Evolutionary conservation across 345 rosid genomes (phyloP), one percentile per base, ranked within the genome.

Genomic region (Zanthoxylum bungeanum): DNA sequence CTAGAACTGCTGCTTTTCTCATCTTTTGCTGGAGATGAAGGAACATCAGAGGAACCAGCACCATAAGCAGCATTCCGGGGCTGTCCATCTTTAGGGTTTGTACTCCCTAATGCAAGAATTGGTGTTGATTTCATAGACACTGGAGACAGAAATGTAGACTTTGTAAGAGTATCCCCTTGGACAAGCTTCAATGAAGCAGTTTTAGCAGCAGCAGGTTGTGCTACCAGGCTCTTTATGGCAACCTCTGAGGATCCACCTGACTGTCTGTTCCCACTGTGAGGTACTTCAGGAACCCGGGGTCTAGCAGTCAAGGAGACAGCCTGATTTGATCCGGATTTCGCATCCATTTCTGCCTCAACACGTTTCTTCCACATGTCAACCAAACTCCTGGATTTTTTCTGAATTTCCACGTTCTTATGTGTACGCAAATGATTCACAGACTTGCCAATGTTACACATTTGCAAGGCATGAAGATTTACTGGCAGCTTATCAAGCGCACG

Each of bases 331-430:
- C 87, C 88, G 60, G 91, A 74, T 77, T 86, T 92, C 0, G 91
- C 87, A 84, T 94, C 95, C 97, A 92, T 90, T 76, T 94, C 98
- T 74, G 90, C 93, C 77, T 94, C 98, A 27, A 94, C 98, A 21
- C 96, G 89, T 72, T 86, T 94, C 85, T 94, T 94, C 97, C 98
- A 94, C 3, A 91, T 92, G 76, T 94, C 98, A 69, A 94, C 98
- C 60, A 94, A 83, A 66, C 91, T 84, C 79, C 97, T 85, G 36
- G 97, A 93, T 69, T 94, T 94, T 85, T 82, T 94, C 79, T 90
- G 95, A 73, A 94, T 90, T 62, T 94, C 97, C 51, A 83, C 74
- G 56, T 89, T 90, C 72, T 89, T 92, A 73, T 89, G 98, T 6
- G 88, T 62, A 17, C 98, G 89, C 66, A 94, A 63, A 82, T 85